Base-by-base conservation (phyloP, 1,284 basidiomycete species). In the Meira miltonrushii region DNA sequence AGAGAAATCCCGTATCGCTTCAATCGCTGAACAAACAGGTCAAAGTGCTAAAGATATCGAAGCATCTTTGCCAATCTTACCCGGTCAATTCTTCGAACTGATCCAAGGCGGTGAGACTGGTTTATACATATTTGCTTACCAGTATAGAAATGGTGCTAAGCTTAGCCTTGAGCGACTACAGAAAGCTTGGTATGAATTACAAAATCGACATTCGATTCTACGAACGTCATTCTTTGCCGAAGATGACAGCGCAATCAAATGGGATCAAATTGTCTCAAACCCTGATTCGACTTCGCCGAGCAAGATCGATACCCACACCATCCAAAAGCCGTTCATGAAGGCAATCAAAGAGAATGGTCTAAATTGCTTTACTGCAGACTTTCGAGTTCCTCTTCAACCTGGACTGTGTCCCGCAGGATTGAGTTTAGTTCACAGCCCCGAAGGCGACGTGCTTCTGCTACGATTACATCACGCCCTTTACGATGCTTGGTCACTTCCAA, bases 381-480 rank as follows among this genome's bases (percentile, higher is more conserved):
- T 23, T 21, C 39, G 39, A 1, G n/a, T 28, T 15, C 21, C 21
- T 8, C 15, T 39, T 7, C 10, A 37, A 10, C 51, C 39, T 21
- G 19, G 12, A 8, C 39, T 15, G 10, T 43, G 39, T 9, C 58
- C 61, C 7, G 12, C 17, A 2, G 39, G 44, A 33, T 21, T 41
- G 7, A 19, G 50, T 25, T 19, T 25, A 12, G 47, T 61, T 21
- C 15, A 44, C 7, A 47, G 55, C 13, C 39, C 38, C 5, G 55
- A 19, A 9, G 48, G 11, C 1, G 65, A 66, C 1, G 57, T 59
- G 0, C 60, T 65, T 17, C 51, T 75, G 2, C 57, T 77, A 17
- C 64, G 65, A 38, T 58, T 78, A 13, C 65, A 71, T 57, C 75
- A 78, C 25, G 61, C 67, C 9, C 65, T 78, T 19, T 78, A 77